Evolutionary conservation across 2,329 filamentous ascomycete species (phyloP).

Genomic region (Acrodontium crateriforme): DNA sequence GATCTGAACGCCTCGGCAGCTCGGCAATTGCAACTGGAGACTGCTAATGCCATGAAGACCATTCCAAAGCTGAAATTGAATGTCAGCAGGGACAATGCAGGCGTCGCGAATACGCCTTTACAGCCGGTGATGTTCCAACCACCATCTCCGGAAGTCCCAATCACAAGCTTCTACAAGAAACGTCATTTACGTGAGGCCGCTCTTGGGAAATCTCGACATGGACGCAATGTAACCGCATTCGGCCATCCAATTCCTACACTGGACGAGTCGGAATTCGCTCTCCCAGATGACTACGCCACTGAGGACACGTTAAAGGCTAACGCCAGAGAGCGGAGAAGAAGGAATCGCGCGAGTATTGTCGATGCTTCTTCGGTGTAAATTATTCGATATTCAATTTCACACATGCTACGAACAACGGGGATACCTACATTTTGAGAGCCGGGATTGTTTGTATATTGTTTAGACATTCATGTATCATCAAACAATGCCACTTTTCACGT

Average conservation of each 20-base stretch:
- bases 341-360: constrained; percentile 37
- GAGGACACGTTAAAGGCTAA: constrained; percentile 37
- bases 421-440: no score
- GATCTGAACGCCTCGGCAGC: constrained; percentile 60
- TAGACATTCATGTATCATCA: no score
- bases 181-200: constrained; percentile 67
- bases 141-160: constrained; percentile 28
- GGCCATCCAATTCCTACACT: constrained; percentile 67
- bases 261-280: constrained; percentile 54
- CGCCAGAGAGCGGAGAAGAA: constrained; percentile 48
- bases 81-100: constrained; percentile 18
- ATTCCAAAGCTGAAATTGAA: constrained; percentile 7
- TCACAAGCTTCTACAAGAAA: constrained; percentile 79
- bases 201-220: constrained; percentile 56
- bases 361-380: constrained; percentile 9
- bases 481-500: no score
- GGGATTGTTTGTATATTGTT: no score
- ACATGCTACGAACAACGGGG: no score
- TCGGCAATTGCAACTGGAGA: constrained; percentile 63
- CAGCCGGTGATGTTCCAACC: constrained; percentile 9
- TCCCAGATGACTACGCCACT: constrained; percentile 52
- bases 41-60: constrained; percentile 35
- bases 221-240: constrained; percentile 63
- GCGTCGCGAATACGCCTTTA: constrained; percentile 4
- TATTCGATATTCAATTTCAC: constrained; percentile 5